phyloP scores from a whole-genome alignment of 2,329 filamentous ascomycete species.

The Stachybotrys chartarum region DNA sequence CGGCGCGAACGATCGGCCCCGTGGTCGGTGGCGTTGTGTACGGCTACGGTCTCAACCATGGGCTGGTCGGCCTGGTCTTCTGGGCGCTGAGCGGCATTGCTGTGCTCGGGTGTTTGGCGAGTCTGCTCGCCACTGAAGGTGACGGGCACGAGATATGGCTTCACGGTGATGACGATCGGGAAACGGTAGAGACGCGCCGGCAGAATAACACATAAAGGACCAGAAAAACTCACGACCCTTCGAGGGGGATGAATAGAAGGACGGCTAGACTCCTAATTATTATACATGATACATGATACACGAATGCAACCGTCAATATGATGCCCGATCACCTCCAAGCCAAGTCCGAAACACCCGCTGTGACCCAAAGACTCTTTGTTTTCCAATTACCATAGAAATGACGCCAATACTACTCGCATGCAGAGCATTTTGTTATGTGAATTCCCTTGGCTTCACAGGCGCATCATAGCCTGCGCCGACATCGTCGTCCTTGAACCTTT shows the following conservation, averaged over 20 bases:
- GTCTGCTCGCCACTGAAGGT: conserved; percentile 51
- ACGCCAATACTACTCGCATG: conserved; percentile 8
- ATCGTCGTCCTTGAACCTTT: conserved; percentile 17
- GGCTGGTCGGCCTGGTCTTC: conserved; percentile 51
- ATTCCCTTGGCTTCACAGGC: conserved; percentile 24
- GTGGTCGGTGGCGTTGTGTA: conserved; percentile 54
- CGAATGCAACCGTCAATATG: not conserved
- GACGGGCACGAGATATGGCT: conserved; percentile 59
- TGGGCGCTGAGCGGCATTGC: conserved; percentile 48
- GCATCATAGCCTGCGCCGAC: conserved; percentile 21
- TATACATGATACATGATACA: not conserved
- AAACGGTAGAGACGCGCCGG: conserved; percentile 7
- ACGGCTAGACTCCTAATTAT: not conserved
- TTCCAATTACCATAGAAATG: conserved; percentile 6
- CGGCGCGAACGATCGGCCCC: conserved; percentile 53
- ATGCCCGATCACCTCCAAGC: not conserved
- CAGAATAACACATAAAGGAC: not conserved
- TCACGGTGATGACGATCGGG: conserved; percentile 48
- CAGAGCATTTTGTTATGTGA: conserved; percentile 12
- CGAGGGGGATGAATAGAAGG: not conserved
- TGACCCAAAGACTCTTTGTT: not conserved
- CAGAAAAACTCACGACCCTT: not conserved
- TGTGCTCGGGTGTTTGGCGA: conserved; percentile 39
- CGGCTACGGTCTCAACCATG: conserved; percentile 48
- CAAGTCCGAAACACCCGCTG: not conserved